Base-by-base conservation (phyloP, 1,139 yeast species). In the Magnusiomyces clavatus region DNA sequence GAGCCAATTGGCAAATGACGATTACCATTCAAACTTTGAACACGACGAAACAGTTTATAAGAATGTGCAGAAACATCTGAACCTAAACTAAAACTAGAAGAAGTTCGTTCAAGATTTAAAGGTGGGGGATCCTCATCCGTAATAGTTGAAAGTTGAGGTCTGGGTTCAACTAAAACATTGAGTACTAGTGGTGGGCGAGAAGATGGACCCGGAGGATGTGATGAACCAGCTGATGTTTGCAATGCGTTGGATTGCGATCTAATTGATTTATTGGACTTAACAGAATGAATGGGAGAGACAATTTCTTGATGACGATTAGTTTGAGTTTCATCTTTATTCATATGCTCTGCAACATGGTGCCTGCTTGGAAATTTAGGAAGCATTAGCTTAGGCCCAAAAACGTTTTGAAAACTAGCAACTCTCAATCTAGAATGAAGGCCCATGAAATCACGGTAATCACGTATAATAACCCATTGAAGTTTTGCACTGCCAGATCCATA, bases 401-500 rank as follows among this genome's bases (percentile, higher is more conserved):
- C 55, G 24, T 64, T 64, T 53, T 70, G 81, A 56, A 77, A 71
- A 14, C 72, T 64, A 14, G 73, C 74, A 34, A 83, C 72, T 64
- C 82, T 84, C 57, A 88, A 73, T 54, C 80, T 75, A 13, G 83
- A 78, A 65, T 88, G 95, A 53, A 92, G 73, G 45, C 75, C 76
- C 38, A 78, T 70, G 47, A 94, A 73, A 58, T 89, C 96, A 60
- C 81, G 80, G 49, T 83, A 80, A 20, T 81, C 85, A 60, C 84
- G 84, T 42, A 81, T 76, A 6, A 94, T 79, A 1, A 83, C 73
- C 98, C 99, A 94, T 57, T 80, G 78, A 61, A 89, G 73, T 54
- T 92, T 72, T 52, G 84, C 80, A 4, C 81, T 80, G 0, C 96
- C 96, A 17, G 89, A 81, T 1, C 97, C 98, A 63, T 92, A 92